phyloP scores from a whole-genome alignment of 2,329 filamentous ascomycete genomes.

The Bimuria novae-zelandiae region DNA sequence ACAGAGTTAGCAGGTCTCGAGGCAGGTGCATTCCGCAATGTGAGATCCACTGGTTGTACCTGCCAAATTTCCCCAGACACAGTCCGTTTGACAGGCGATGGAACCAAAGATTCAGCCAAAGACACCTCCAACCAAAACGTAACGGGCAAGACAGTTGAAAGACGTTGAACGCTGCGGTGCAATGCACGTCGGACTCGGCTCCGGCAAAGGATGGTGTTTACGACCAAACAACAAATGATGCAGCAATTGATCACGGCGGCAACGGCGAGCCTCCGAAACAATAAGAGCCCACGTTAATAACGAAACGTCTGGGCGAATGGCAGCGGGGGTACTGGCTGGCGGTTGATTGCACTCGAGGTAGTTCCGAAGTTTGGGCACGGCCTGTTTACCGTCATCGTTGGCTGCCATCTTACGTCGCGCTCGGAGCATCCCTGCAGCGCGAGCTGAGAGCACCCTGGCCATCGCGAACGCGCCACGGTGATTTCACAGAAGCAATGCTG shows the following conservation, averaged over 20 bases:
- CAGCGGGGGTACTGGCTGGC: neutral
- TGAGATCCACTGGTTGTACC: neutral
- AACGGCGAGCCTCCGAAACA: neutral
- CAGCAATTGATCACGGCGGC: constrained; percentile 12
- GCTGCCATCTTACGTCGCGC: constrained; percentile 20
- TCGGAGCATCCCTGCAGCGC: constrained; percentile 1
- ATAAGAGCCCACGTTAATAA: constrained; percentile 1
- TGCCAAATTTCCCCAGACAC: neutral
- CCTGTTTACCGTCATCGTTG: constrained; percentile 32
- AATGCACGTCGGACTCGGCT: constrained; percentile 2
- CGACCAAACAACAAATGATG: constrained; percentile 26
- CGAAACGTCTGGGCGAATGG: neutral
- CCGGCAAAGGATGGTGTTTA: constrained; percentile 9
- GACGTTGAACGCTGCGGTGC: neutral
- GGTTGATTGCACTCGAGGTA: constrained; percentile 4
- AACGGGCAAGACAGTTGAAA: neutral
- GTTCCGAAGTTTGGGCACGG: constrained; percentile 22
- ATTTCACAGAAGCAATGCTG: neutral
- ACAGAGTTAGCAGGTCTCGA: constrained; percentile 1
- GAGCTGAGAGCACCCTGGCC: constrained; percentile 1
- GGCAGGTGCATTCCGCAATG: neutral
- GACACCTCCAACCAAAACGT: neutral
- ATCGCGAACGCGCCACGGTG: constrained; percentile 3
- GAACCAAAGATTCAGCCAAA: neutral
- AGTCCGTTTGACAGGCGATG: neutral